These are phyloP conservation scores for Fusarium kyushuense DNA, from an alignment of 2,329 filamentous ascomycete genomes.

Conservation along the genomic window DNA sequence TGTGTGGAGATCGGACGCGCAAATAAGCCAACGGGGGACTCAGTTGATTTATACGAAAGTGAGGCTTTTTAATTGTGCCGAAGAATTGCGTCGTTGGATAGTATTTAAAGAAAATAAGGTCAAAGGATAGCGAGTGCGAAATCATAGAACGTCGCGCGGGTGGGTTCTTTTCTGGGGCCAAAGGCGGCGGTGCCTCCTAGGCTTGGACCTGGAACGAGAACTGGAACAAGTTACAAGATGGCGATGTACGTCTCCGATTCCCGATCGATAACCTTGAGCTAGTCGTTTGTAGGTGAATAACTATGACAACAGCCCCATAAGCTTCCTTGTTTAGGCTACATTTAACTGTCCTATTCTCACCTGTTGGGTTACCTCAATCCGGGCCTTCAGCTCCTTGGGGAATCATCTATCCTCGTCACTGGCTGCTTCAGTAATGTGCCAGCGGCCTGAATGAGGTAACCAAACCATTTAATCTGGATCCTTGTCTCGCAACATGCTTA, in stretches of 20 bases:
- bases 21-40: not conserved
- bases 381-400: slow-evolving; percentile 36
- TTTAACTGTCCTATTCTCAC: slow-evolving; percentile 5
- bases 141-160: slow-evolving; percentile 27
- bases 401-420: slow-evolving; percentile 19
- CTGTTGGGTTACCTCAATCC: slow-evolving; percentile 22
- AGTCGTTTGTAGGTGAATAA: slow-evolving; percentile 11
- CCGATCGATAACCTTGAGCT: slow-evolving; percentile 39
- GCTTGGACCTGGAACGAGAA: slow-evolving; percentile 5
- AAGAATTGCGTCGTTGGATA: slow-evolving; percentile 2
- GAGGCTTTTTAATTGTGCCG: slow-evolving; percentile 21
- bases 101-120: slow-evolving; percentile 13
- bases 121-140: slow-evolving; percentile 23
- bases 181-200: slow-evolving; percentile 27
- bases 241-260: slow-evolving; percentile 36
- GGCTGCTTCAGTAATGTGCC: slow-evolving; percentile 16
- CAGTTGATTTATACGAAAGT: slow-evolving; percentile 7
- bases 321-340: slow-evolving; percentile 28
- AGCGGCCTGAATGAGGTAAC: slow-evolving; percentile 35
- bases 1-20: slow-evolving; percentile 3
- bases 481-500: slow-evolving; percentile 4
- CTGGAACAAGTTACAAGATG: slow-evolving; percentile 26
- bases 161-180: slow-evolving; percentile 38
- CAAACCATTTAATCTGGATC: slow-evolving; percentile 8
- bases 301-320: slow-evolving; percentile 31